phyloP scores from a whole-genome alignment of 225 moss, liverwort and hornwort genomes.

The Neckera pumila region DNA sequence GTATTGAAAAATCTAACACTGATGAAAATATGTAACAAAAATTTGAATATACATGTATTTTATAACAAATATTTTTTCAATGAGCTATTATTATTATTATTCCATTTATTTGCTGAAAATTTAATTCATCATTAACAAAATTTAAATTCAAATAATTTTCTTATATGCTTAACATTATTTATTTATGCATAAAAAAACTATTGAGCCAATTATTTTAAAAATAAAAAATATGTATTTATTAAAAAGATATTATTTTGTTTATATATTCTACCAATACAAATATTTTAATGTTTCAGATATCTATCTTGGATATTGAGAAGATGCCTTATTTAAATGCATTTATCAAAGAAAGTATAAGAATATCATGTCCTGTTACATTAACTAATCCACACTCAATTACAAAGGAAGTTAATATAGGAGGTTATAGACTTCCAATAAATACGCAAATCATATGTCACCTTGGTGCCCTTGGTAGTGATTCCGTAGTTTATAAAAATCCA shows the following conservation, averaged over 20 bases:
- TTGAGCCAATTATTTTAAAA: too few species aligned
- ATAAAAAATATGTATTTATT: too few species aligned
- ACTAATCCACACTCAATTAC: slow-evolving; percentile 20
- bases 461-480: slow-evolving; percentile 13
- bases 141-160: too few species aligned
- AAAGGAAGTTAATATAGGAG: slow-evolving; percentile 4
- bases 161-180: neutral
- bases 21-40: neutral
- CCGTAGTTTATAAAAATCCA: neutral
- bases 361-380: slow-evolving; percentile 10
- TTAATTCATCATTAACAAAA: neutral
- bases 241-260: neutral
- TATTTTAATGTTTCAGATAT: neutral
- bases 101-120: neutral
- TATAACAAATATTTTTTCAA: neutral
- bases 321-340: slow-evolving; percentile 11
- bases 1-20: neutral
- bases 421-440: slow-evolving; percentile 17
- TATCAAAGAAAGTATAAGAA: slow-evolving; percentile 25
- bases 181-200: neutral
- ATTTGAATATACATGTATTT: too few species aligned
- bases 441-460: slow-evolving; percentile 27
- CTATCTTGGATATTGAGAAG: neutral
- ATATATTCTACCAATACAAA: neutral
- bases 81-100: neutral